phyloP scores from a whole-genome alignment of 345 rosid species.

The Acer saccharum region DNA sequence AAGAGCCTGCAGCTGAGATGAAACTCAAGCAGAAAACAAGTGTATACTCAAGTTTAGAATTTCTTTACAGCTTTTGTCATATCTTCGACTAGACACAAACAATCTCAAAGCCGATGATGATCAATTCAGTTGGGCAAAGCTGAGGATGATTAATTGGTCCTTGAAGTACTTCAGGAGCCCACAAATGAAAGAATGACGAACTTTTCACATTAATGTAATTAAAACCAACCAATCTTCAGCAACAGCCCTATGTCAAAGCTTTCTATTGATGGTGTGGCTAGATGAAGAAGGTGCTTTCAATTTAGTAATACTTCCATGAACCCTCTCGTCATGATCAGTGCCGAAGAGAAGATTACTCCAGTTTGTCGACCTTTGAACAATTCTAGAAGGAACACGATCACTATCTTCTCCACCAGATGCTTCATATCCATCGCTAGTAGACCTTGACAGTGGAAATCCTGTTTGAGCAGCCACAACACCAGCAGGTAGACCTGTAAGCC shows the following conservation, averaged over 20 bases:
- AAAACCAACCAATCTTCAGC: conserved; percentile 20
- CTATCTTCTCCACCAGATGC: conserved; percentile 99
- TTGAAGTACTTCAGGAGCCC: conserved; percentile 23
- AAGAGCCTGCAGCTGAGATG: conserved; percentile 2
- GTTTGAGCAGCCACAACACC: conserved; percentile 48
- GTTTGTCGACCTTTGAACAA: conserved; percentile 60
- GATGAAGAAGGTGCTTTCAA: conserved; percentile 54
- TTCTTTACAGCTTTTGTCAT: conserved; percentile 21
- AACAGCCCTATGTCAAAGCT: conserved; percentile 31
- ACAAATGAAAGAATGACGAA: conserved; percentile 51
- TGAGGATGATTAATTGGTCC: conserved; percentile 18
- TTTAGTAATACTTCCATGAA: conserved; percentile 48
- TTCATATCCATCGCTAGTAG: conserved; percentile 93
- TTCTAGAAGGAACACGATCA: conserved; percentile 82
- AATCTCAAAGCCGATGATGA: conserved; percentile 15
- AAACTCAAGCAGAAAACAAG: conserved; percentile 12
- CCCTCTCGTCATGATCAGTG: conserved; percentile 51
- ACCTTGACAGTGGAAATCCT: conserved; percentile 82
- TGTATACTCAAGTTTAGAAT: background rate
- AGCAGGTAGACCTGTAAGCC: conserved; percentile 54
- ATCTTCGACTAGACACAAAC: conserved; percentile 18
- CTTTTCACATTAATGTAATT: conserved; percentile 6
- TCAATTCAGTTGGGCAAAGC: conserved; percentile 19
- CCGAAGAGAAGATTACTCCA: conserved; percentile 57
- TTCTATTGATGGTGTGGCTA: conserved; percentile 40